phyloP scores from a whole-genome alignment of 495 filamentous ascomycete species.

The Xylaria scruposa region DNA sequence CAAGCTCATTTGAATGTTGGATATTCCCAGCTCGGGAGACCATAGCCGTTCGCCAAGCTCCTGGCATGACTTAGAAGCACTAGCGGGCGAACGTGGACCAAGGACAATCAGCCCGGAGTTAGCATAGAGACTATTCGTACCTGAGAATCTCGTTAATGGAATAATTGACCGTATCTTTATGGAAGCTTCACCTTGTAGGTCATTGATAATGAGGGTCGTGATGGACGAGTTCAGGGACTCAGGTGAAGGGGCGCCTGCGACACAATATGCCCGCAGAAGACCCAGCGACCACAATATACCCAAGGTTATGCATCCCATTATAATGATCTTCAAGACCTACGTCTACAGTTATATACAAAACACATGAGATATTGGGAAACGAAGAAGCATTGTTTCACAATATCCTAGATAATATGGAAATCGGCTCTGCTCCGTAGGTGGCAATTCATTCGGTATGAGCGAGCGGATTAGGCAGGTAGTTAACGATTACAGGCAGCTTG shows the following conservation, averaged over 20 bases:
- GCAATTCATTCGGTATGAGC: too few species aligned
- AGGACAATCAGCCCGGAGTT: conserved; percentile 51
- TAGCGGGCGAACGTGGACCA: conserved; percentile 33
- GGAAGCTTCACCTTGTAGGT: conserved; percentile 46
- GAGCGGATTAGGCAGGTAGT: too few species aligned
- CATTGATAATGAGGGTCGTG: conserved; percentile 48
- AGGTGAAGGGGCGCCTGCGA: conserved; percentile 41
- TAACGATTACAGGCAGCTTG: too few species aligned
- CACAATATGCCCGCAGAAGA: conserved; percentile 27
- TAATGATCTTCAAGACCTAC: not conserved
- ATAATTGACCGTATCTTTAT: too few species aligned
- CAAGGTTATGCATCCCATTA: not conserved
- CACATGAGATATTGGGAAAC: not conserved
- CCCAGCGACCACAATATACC: not conserved
- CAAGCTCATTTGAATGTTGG: conserved; percentile 47
- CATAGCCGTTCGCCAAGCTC: conserved; percentile 54
- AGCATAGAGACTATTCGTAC: too few species aligned
- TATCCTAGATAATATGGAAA: too few species aligned
- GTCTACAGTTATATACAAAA: not conserved
- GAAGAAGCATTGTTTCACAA: not conserved
- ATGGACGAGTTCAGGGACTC: conserved; percentile 45
- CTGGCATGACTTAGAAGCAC: conserved; percentile 42
- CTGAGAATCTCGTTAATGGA: too few species aligned
- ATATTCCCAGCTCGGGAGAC: conserved; percentile 42
- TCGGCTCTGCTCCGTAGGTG: too few species aligned